Percentiles rank a stretch among this genome's conserved stretches.
These are phyloP conservation scores for Apophysomyces ossiformis DNA, from an alignment of 371 early-diverging fungal genomes.

Conservation along the genomic window DNA sequence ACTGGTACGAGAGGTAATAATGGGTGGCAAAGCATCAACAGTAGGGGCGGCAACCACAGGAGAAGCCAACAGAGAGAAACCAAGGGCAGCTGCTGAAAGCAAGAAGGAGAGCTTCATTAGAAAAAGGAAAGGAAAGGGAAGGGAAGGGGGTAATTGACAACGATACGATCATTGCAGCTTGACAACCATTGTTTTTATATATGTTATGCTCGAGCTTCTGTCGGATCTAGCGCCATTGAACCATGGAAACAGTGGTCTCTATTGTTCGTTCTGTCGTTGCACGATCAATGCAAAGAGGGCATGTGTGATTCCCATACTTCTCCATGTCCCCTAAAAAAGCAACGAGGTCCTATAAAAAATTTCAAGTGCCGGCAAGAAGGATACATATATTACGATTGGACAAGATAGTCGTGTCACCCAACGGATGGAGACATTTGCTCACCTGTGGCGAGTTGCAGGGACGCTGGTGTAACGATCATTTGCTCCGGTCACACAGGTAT, in stretches of 20 bases:
- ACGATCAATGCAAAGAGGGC: conserved; percentile 6
- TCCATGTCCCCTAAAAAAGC: conserved; percentile 2
- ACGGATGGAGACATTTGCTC: not conserved
- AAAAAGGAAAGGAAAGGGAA: not conserved
- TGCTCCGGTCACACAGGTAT: conserved; percentile 19
- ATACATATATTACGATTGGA: not conserved
- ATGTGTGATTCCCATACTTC: conserved; percentile 10
- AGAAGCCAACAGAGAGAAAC: not conserved
- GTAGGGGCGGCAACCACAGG: conserved; percentile 1
- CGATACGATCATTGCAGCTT: not conserved
- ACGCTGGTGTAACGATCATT: conserved; percentile 86
- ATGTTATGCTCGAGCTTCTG: not conserved
- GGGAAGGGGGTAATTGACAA: not conserved
- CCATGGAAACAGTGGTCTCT: conserved; percentile 4
- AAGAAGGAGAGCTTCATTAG: conserved; percentile 2
- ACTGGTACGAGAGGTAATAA: conserved; percentile 29
- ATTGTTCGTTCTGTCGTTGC: not conserved
- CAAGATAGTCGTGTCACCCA: not conserved
- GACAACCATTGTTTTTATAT: not conserved
- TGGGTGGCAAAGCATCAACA: conserved; percentile 3
- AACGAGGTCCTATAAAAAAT: not conserved
- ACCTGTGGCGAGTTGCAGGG: conserved; percentile 79
- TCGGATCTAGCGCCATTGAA: not conserved
- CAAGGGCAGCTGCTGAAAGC: not conserved
- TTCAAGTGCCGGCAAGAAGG: not conserved